These are phyloP conservation scores for Backusella tuberculispora DNA, from an alignment of 192 early-diverging fungal species.

Conservation along the genomic window DNA sequence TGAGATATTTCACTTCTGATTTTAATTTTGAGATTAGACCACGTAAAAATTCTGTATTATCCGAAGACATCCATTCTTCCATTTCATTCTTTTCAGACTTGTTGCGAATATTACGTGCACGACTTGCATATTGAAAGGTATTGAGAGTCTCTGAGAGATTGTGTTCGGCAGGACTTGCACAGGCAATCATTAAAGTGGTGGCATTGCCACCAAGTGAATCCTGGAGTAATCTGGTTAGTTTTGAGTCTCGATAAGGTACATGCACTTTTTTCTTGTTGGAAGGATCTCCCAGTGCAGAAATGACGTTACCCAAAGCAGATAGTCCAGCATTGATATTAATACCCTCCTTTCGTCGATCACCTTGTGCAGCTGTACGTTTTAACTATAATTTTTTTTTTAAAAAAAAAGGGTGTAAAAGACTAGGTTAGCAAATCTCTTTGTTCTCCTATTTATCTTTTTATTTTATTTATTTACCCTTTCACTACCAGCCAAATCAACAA, in stretches of 20 bases:
- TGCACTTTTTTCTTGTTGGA: slow-evolving; percentile 60
- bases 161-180: slow-evolving; percentile 81
- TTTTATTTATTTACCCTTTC: slow-evolving; percentile 63
- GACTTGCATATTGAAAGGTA: slow-evolving; percentile 95
- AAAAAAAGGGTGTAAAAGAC: not conserved
- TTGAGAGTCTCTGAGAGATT: slow-evolving; percentile 91
- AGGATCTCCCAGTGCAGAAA: slow-evolving; percentile 88
- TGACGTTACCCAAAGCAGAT: slow-evolving; percentile 95
- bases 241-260: slow-evolving; percentile 97
- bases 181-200: slow-evolving; percentile 93
- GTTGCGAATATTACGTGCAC: slow-evolving; percentile 89
- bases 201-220: slow-evolving; percentile 94
- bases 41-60: slow-evolving; percentile 67
- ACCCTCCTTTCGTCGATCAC: slow-evolving; percentile 93
- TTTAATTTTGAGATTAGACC: slow-evolving; percentile 65
- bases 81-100: slow-evolving; percentile 50
- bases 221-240: slow-evolving; percentile 94
- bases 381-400: slow-evolving; percentile 43
- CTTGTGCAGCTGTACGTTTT: slow-evolving; percentile 88
- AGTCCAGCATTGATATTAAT: slow-evolving; percentile 96
- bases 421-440: slow-evolving; percentile 7
- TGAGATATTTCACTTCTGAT: slow-evolving; percentile 44
- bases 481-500: slow-evolving; percentile 99
- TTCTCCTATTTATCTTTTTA: not conserved
- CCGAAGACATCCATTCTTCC: slow-evolving; percentile 66